phyloP scores from a whole-genome alignment of 2,329 filamentous ascomycete genomes.

The Sphaceloma murrayae region DNA sequence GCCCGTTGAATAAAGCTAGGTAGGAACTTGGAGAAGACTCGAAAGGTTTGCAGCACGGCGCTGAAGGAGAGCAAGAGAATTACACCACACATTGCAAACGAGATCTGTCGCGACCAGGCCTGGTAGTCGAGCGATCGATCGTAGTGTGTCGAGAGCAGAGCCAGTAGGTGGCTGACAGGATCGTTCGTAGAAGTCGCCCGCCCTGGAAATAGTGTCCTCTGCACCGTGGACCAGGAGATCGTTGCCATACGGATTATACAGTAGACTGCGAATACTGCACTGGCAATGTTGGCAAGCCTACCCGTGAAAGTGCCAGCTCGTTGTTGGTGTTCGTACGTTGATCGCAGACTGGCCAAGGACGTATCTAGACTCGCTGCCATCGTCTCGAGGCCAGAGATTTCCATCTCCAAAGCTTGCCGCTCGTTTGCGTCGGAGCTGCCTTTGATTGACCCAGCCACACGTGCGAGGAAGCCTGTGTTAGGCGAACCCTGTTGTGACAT shows the following conservation, averaged over 20 bases:
- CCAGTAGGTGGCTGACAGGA: constrained; percentile 74
- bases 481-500: constrained; percentile 30
- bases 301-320: constrained; percentile 60
- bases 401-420: constrained; percentile 52
- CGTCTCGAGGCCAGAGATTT: constrained; percentile 68
- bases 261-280: constrained; percentile 66
- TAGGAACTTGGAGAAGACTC: constrained; percentile 66
- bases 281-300: constrained; percentile 51
- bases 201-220: constrained; percentile 41
- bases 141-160: constrained; percentile 71
- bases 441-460: constrained; percentile 62
- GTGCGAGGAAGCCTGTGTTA: constrained; percentile 56
- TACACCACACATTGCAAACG: constrained; percentile 70
- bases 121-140: constrained; percentile 72
- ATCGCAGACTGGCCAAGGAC: constrained; percentile 54
- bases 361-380: constrained; percentile 65
- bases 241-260: constrained; percentile 75
- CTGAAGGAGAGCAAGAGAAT: constrained; percentile 76
- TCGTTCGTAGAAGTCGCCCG: constrained; percentile 59
- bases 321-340: constrained; percentile 53
- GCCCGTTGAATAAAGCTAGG: constrained; percentile 63
- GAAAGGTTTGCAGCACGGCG: constrained; percentile 75
- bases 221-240: constrained; percentile 58
- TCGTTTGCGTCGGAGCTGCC: constrained; percentile 50
- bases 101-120: constrained; percentile 77